Base-by-base conservation (phyloP, 768 basidiomycete genomes). In the Amanita thiersii region DNA sequence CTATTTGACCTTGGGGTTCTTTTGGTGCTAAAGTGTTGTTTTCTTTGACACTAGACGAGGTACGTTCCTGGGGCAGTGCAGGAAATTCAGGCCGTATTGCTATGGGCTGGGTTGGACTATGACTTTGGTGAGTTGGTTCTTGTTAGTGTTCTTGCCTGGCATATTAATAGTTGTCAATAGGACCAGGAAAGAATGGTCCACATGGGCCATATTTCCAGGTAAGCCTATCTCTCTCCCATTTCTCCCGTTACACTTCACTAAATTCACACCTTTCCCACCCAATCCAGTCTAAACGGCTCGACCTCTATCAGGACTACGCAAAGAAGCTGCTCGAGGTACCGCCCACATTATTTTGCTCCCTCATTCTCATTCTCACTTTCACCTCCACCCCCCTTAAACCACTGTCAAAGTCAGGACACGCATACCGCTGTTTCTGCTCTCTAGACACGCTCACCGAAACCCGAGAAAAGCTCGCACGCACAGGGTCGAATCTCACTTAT, bases 381-480 rank as follows among this genome's bases (percentile, higher is more conserved):
- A 17, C 5, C 3, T 28, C 17, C 44, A 39, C 6, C 21, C 28
- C 14, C 44, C 33, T n/a, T n/a, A n/a, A n/a, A n/a, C n/a, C n/a
- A n/a, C n/a, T n/a, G n/a, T n/a, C n/a, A n/a, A 47, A 97, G 92
- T 73, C 76, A 31, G 89, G 85, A 3, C 77, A 86, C 45, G 94
- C 93, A 5, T 99, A 99, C 57, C 81, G 88, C 14, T 98, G 96
- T 60, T 98, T 98, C 67, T 97, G 94, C 60, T 75, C 84, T 1
- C 67, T 78, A 0, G 80, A 86, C 47, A 74, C 75, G 34, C 70
- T 98, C 3, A 57, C 75, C 0, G 66, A 69, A 8, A 86, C 79
- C 12, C 77, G 86, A 23, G 79, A 82, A 52, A 73, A 69, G 38
- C 65, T 93, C 6, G 81, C 81, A 2, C 71, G 81, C 2, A 57